Percentiles rank a stretch among this genome's conserved stretches.
Evolutionary conservation across 2,329 filamentous ascomycete species (phyloP).

Genomic region (Talaromyces pinophilus): DNA sequence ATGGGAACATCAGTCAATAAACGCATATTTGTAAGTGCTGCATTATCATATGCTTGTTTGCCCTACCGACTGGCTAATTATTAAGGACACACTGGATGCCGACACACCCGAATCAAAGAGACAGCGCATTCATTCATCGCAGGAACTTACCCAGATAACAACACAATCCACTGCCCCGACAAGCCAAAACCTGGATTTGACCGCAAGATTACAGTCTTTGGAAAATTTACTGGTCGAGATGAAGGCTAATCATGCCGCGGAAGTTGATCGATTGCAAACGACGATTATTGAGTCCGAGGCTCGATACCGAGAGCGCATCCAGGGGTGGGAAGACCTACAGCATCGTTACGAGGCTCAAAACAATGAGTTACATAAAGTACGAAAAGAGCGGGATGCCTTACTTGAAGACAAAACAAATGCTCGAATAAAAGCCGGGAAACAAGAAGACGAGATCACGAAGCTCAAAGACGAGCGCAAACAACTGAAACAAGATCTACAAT

Average conservation of each 20-base stretch:
- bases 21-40: conserved; percentile 35
- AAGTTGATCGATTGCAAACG: conserved; percentile 35
- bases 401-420: conserved; percentile 32
- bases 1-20: conserved; percentile 29
- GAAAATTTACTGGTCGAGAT: conserved; percentile 36
- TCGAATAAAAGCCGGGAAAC: conserved; percentile 38
- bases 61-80: neutral
- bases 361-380: conserved; percentile 40
- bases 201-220: conserved; percentile 32
- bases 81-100: conserved; percentile 36
- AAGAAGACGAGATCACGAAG: conserved; percentile 41
- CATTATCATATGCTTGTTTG: neutral
- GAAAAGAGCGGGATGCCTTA: conserved; percentile 40
- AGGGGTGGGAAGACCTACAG: conserved; percentile 40
- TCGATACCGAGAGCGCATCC: conserved; percentile 37
- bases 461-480: conserved; percentile 45
- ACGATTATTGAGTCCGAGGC: conserved; percentile 31
- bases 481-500: conserved; percentile 42
- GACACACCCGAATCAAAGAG: conserved; percentile 39
- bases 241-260: conserved; percentile 34
- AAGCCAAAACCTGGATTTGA: conserved; percentile 33
- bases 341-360: conserved; percentile 48
- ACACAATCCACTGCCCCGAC: conserved; percentile 37
- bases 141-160: conserved; percentile 38
- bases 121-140: conserved; percentile 37